Percentiles rank a stretch among this genome's conserved stretches.
Conservation (phyloP, 805 yeast species). For the Sugiyamaella chiloensis region DNA sequence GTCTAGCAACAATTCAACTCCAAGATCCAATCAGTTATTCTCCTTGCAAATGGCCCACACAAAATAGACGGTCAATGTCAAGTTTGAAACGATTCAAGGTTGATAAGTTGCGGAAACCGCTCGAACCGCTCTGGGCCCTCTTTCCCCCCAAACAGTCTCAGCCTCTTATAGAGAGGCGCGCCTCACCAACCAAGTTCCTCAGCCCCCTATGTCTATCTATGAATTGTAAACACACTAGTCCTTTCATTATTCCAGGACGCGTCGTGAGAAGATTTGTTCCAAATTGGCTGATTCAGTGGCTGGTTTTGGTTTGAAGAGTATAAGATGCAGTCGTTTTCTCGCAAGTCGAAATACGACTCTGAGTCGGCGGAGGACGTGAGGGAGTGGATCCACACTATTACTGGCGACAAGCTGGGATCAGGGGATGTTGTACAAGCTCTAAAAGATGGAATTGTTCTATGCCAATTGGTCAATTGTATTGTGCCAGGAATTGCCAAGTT, state of each 20-base stretch:
- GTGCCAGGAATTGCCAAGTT: conserved; percentile 40
- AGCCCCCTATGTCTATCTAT: neutral
- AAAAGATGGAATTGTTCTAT: conserved; percentile 60
- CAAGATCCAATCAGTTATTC: too few species aligned
- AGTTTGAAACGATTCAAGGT: too few species aligned
- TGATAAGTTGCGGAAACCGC: too few species aligned
- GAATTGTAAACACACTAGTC: too few species aligned
- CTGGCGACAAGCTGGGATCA: conserved; percentile 35
- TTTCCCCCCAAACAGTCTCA: neutral
- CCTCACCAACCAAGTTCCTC: neutral
- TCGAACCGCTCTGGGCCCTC: too few species aligned
- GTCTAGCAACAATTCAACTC: too few species aligned
- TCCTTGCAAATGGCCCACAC: too few species aligned
- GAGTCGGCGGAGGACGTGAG: conserved; percentile 30
- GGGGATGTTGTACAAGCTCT: conserved; percentile 52
- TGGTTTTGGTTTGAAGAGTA: too few species aligned
- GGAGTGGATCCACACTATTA: conserved; percentile 51
- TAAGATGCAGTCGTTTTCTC: conserved; percentile 8
- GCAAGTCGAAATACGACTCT: conserved; percentile 21
- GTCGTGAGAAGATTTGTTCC: too few species aligned
- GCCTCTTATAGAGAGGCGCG: neutral
- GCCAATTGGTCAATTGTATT: conserved; percentile 44
- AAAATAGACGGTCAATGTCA: too few species aligned
- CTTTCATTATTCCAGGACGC: too few species aligned
- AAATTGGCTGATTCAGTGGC: too few species aligned